Percentiles rank a stretch among this genome's conserved stretches.
These are phyloP conservation scores for Diaporthe sp. DNA, from an alignment of 2,329 filamentous ascomycete genomes.

Conservation along the genomic window DNA sequence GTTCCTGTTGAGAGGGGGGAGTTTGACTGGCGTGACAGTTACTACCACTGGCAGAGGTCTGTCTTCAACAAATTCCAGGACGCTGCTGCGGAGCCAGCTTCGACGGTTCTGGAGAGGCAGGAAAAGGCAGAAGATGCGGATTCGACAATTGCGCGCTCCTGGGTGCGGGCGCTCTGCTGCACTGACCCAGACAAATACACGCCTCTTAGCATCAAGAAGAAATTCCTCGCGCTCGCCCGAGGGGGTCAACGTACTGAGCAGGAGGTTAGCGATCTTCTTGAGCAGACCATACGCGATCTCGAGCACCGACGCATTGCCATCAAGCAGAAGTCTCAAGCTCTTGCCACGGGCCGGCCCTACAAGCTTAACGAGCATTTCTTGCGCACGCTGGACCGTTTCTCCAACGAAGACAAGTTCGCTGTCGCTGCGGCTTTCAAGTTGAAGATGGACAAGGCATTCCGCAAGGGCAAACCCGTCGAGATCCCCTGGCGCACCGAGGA, in stretches of 20 bases:
- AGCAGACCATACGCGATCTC: constrained; percentile 63
- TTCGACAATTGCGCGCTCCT: constrained; percentile 64
- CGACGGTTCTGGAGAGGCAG: constrained; percentile 49
- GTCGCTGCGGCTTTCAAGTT: constrained; percentile 73
- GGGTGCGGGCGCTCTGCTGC: constrained; percentile 71
- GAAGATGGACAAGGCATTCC: constrained; percentile 70
- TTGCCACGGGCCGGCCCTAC: constrained; percentile 73
- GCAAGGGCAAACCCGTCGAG: constrained; percentile 55
- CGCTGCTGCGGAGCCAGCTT: constrained; percentile 62
- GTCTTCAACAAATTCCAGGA: constrained; percentile 71
- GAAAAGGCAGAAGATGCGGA: constrained; percentile 42
- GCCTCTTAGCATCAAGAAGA: constrained; percentile 62
- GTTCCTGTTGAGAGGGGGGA: constrained; percentile 48
- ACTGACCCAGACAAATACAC: constrained; percentile 66
- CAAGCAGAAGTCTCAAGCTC: constrained; percentile 70
- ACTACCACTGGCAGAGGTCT: constrained; percentile 66
- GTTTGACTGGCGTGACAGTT: constrained; percentile 69
- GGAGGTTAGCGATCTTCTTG: constrained; percentile 60
- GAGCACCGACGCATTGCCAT: constrained; percentile 68
- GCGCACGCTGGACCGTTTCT: constrained; percentile 68
- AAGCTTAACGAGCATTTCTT: constrained; percentile 72
- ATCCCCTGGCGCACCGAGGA: constrained; percentile 73
- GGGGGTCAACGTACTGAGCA: constrained; percentile 48
- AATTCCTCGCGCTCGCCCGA: constrained; percentile 64
- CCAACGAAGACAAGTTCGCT: constrained; percentile 67